Percentiles rank a stretch among this genome's conserved stretches.
Conservation (phyloP, 2,329 filamentous ascomycete genomes). For the Sclerotinia glacialis region DNA sequence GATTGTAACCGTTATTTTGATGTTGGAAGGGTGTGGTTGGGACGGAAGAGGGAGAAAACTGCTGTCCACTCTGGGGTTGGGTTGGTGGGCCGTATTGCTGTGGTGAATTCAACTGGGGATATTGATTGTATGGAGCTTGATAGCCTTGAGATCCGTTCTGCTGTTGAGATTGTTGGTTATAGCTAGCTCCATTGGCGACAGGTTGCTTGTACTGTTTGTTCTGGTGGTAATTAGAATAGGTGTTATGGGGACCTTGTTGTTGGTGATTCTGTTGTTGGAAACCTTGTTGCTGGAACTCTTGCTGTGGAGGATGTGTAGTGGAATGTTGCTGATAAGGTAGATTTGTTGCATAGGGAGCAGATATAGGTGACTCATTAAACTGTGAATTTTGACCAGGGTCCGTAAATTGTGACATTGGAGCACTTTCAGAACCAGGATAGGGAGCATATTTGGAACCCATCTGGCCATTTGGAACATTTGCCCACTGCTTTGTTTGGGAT, state of each 20-base stretch:
- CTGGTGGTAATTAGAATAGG: slow-evolving; percentile 29
- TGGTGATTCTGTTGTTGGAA: slow-evolving; percentile 23
- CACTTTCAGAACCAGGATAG: neutral
- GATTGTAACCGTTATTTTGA: slow-evolving; percentile 24
- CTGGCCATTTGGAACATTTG: slow-evolving; percentile 18
- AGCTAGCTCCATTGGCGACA: slow-evolving; percentile 18
- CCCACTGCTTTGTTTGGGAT: slow-evolving; percentile 21
- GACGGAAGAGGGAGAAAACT: slow-evolving; percentile 21
- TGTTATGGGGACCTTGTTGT: slow-evolving; percentile 24
- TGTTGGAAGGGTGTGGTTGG: slow-evolving; percentile 20
- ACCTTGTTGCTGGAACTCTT: slow-evolving; percentile 22
- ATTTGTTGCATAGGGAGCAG: slow-evolving; percentile 24
- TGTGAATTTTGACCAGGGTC: slow-evolving; percentile 9
- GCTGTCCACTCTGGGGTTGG: slow-evolving; percentile 24
- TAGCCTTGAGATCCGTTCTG: slow-evolving; percentile 28
- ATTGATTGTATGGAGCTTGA: slow-evolving; percentile 28
- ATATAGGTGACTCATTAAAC: slow-evolving; percentile 11
- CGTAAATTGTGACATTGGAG: slow-evolving; percentile 9
- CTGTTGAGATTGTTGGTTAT: slow-evolving; percentile 25
- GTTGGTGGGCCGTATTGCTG: slow-evolving; percentile 26
- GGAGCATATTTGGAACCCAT: slow-evolving; percentile 25
- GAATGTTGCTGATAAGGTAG: slow-evolving; percentile 33
- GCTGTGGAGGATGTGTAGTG: slow-evolving; percentile 26
- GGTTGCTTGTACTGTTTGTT: slow-evolving; percentile 31
- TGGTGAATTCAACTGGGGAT: slow-evolving; percentile 27